Evolutionary conservation across 2,329 filamentous ascomycete species (phyloP).

Genomic region (Pseudopyricularia javanii): DNA sequence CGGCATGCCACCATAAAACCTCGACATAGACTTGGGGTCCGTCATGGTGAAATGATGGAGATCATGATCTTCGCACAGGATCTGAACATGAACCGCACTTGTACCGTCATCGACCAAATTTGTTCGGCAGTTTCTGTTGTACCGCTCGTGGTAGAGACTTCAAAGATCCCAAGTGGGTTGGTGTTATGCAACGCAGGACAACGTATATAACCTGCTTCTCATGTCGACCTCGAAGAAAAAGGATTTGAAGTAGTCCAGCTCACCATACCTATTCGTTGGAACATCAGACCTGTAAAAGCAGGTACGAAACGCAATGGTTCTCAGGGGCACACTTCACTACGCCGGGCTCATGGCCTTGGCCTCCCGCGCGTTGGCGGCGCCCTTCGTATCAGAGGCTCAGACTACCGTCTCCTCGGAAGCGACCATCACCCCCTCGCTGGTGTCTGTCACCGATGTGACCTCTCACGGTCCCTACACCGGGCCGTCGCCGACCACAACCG

Average conservation of each 20-base stretch:
- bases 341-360: not conserved
- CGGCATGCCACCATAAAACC: not conserved
- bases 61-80: not conserved
- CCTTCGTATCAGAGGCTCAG: not conserved
- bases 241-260: not conserved
- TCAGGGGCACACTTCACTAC: not conserved
- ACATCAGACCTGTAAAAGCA: not conserved
- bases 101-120: not conserved
- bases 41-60: not conserved
- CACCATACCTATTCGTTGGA: not conserved
- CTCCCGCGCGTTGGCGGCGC: not conserved
- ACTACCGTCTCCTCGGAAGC: not conserved
- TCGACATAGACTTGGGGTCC: not conserved
- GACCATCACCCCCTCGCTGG: not conserved
- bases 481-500: conserved; percentile 51
- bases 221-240: too few species aligned
- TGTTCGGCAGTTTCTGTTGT: too few species aligned
- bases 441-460: conserved; percentile 32
- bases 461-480: conserved; percentile 60
- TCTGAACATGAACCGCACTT: not conserved
- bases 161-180: too few species aligned
- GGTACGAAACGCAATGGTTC: not conserved
- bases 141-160: too few species aligned
- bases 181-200: too few species aligned
- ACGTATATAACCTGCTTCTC: too few species aligned